These are phyloP conservation scores for Mortierella antarctica DNA, from an alignment of 192 early-diverging fungal species.

Conservation along the genomic window DNA sequence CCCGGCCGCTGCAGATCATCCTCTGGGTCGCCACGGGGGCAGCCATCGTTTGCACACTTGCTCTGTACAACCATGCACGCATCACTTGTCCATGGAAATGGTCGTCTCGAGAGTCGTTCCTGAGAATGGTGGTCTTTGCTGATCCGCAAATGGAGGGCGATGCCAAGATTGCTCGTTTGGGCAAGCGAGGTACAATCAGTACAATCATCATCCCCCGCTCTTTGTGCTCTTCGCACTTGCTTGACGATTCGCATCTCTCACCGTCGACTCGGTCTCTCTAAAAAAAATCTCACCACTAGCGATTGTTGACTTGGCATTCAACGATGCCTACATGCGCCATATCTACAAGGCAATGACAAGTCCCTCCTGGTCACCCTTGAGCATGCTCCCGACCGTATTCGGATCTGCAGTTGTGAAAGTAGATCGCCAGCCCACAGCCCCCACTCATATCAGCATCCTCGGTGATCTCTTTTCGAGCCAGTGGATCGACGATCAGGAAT, in stretches of 20 bases:
- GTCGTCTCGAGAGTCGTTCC: constrained; percentile 32
- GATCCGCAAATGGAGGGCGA: constrained; percentile 79
- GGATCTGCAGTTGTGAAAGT: not conserved
- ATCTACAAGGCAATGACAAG: constrained; percentile 63
- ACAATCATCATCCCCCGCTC: not conserved
- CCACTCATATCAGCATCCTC: constrained; percentile 67
- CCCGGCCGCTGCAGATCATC: not conserved
- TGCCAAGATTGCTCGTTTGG: constrained; percentile 66
- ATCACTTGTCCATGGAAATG: constrained; percentile 45
- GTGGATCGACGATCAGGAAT: constrained; percentile 66
- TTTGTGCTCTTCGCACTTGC: not conserved
- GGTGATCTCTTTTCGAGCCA: constrained; percentile 78
- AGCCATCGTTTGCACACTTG: constrained; percentile 8
- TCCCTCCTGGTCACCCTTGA: constrained; percentile 39
- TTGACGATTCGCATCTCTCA: not conserved
- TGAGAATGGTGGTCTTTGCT: constrained; percentile 69
- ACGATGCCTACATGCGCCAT: constrained; percentile 71
- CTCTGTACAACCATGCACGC: constrained; percentile 40
- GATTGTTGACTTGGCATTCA: constrained; percentile 61
- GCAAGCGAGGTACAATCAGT: constrained; percentile 57
- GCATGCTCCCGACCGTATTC: constrained; percentile 3
- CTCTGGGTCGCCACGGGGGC: constrained; percentile 10
- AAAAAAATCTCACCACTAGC: constrained; percentile 13
- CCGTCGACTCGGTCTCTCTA: not conserved
- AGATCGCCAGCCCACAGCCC: constrained; percentile 29